A percentile compares a stretch with the other conserved stretches of the same genome.
phyloP scores from a whole-genome alignment of 2,329 filamentous ascomycete species.

The Aspergillus terreus region DNA sequence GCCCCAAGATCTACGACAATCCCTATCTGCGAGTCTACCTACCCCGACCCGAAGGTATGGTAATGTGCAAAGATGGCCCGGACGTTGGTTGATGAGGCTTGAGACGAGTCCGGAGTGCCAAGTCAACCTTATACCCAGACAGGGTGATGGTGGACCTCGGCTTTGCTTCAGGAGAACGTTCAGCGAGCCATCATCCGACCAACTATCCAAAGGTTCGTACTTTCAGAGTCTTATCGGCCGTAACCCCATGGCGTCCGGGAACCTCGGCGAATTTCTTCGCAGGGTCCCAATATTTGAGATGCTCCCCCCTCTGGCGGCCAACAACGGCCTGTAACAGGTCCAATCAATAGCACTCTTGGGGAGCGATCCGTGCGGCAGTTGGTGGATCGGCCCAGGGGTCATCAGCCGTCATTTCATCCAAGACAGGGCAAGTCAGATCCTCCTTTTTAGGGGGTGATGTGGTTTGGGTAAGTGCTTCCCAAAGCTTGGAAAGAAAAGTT shows the following conservation, averaged over 20 bases:
- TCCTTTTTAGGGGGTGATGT: not conserved
- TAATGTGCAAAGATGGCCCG: no score
- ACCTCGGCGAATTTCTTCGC: slow-evolving; percentile 9
- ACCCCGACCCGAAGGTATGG: slow-evolving; percentile 2
- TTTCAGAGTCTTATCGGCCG: not conserved
- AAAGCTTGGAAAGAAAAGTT: not conserved
- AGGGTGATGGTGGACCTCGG: slow-evolving; percentile 3
- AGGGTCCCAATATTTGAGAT: slow-evolving; percentile 24
- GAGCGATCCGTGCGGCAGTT: slow-evolving; percentile 15
- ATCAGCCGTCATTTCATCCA: slow-evolving; percentile 5
- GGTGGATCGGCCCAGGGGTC: slow-evolving; percentile 12
- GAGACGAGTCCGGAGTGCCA: slow-evolving; percentile 2
- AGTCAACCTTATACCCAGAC: slow-evolving; percentile 7
- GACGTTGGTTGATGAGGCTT: no score
- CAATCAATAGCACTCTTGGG: slow-evolving; percentile 14
- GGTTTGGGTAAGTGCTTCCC: not conserved
- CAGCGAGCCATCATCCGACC: not conserved
- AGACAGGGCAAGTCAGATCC: not conserved
- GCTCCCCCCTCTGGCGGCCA: slow-evolving; percentile 5
- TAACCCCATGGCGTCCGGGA: not conserved
- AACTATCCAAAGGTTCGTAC: not conserved
- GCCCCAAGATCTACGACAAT: not conserved
- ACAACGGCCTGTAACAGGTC: slow-evolving; percentile 23
- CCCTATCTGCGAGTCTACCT: not conserved
- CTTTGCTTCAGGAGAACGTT: slow-evolving; percentile 3